Percentiles rank a stretch among this genome's conserved stretches.
Evolutionary conservation across 2,329 filamentous ascomycete species (phyloP).

Genomic region (Metarhizium rileyi): DNA sequence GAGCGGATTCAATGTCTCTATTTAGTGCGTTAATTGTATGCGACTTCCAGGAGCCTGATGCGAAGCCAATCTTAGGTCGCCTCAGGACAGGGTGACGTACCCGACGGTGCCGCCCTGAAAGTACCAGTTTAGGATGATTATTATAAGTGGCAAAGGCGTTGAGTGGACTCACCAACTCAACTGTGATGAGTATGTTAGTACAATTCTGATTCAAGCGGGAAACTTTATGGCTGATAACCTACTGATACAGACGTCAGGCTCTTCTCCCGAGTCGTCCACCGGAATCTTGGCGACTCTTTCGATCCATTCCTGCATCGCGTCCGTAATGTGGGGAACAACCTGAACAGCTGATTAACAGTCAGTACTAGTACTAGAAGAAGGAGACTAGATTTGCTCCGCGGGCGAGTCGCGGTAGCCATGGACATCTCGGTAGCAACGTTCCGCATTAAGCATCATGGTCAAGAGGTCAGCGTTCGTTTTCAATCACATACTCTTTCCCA

Average conservation of each 20-base stretch:
- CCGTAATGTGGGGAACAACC: slow-evolving; percentile 85
- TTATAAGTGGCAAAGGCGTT: neutral
- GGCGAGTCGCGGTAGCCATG: neutral
- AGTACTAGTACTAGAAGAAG: neutral
- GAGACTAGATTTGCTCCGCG: neutral
- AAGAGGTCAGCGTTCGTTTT: neutral
- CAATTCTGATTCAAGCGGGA: neutral
- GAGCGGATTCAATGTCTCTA: slow-evolving; percentile 61
- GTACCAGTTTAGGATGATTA: neutral
- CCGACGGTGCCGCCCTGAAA: slow-evolving; percentile 50
- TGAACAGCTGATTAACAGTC: slow-evolving; percentile 47
- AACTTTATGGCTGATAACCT: slow-evolving; percentile 27
- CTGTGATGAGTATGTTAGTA: neutral
- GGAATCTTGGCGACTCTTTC: slow-evolving; percentile 75
- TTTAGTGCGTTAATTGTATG: slow-evolving; percentile 33
- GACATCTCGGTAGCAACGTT: neutral
- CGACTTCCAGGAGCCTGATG: neutral
- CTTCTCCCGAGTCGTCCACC: slow-evolving; percentile 72
- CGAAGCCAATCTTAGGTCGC: neutral
- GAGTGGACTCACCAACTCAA: neutral
- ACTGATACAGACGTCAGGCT: slow-evolving; percentile 88
- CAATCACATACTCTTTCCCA: slow-evolving; percentile 51
- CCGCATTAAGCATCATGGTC: neutral
- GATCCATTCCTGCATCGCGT: slow-evolving; percentile 89
- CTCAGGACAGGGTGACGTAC: neutral